Evolutionary conservation across 768 basidiomycete genomes (phyloP).

Genomic region (Asterophora parasitica): DNA sequence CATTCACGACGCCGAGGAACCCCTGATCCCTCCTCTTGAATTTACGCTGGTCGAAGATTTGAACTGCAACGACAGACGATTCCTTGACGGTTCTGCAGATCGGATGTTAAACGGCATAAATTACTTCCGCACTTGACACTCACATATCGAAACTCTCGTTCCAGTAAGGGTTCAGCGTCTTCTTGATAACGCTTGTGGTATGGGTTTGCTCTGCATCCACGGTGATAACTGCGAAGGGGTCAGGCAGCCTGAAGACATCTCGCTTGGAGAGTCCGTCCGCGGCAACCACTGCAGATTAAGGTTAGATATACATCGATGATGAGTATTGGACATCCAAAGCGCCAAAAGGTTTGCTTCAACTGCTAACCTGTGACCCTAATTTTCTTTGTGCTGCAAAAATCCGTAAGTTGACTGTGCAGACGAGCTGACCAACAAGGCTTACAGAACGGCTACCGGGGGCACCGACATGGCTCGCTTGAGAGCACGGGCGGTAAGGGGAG

Average conservation of each 20-base stretch:
- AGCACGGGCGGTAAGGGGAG: not conserved
- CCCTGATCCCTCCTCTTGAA: constrained; percentile 98
- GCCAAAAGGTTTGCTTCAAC: not conserved
- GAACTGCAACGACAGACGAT: constrained; percentile 95
- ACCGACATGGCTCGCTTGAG: constrained; percentile 36
- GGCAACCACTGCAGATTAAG: constrained; percentile 68
- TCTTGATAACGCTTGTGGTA: constrained; percentile 96
- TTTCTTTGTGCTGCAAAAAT: constrained; percentile 53
- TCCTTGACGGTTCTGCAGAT: constrained; percentile 83
- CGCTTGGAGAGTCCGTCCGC: constrained; percentile 92
- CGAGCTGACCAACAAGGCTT: constrained; percentile 19
- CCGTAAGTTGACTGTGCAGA: not conserved
- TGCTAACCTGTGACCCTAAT: constrained; percentile 71
- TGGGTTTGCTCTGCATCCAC: constrained; percentile 97
- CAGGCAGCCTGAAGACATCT: constrained; percentile 93
- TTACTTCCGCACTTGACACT: constrained; percentile 21
- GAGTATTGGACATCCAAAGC: not conserved
- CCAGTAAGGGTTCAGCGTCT: constrained; percentile 94
- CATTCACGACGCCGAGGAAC: constrained; percentile 95
- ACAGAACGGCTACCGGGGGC: constrained; percentile 42
- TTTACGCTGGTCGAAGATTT: constrained; percentile 99
- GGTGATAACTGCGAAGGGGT: constrained; percentile 97
- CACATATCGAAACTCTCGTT: constrained; percentile 98
- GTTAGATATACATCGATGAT: constrained; percentile 1
- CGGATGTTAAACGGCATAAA: constrained; percentile 1